Evolutionary conservation across 176 grass and related monocot species (phyloP).

Genomic region (Carex littledalei): DNA sequence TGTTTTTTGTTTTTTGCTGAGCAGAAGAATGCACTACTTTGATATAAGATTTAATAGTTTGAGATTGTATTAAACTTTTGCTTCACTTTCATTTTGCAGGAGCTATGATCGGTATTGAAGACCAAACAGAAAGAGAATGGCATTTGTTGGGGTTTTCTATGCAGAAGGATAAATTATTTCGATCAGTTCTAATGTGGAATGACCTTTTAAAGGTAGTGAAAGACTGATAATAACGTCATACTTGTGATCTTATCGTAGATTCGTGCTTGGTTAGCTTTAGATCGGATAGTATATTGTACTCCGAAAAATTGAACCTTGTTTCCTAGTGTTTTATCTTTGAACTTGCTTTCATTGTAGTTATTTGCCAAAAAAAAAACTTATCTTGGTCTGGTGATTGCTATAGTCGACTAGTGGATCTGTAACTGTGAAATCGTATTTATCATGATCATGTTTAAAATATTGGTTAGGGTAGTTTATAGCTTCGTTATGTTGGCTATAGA

Average conservation of each 20-base stretch:
- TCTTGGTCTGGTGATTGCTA: neutral
- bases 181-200: neutral
- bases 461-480: neutral
- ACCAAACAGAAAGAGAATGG: neutral
- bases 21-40: neutral
- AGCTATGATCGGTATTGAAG: neutral
- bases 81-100: conserved; percentile 10
- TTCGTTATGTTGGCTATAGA: neutral
- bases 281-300: neutral
- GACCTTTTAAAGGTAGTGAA: neutral
- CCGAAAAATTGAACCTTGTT: neutral
- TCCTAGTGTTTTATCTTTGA: neutral
- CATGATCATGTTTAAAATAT: neutral
- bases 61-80: neutral
- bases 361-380: neutral
- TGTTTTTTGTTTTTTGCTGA: neutral
- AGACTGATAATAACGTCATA: neutral
- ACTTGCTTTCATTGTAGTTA: neutral
- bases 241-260: neutral
- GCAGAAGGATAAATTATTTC: neutral
- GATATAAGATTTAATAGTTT: neutral
- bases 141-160: neutral
- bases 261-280: neutral
- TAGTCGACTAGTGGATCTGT: neutral
- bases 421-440: neutral